Evolutionary conservation across 2,329 filamentous ascomycete species (phyloP).

Genomic region (Phialophora verrucosa): DNA sequence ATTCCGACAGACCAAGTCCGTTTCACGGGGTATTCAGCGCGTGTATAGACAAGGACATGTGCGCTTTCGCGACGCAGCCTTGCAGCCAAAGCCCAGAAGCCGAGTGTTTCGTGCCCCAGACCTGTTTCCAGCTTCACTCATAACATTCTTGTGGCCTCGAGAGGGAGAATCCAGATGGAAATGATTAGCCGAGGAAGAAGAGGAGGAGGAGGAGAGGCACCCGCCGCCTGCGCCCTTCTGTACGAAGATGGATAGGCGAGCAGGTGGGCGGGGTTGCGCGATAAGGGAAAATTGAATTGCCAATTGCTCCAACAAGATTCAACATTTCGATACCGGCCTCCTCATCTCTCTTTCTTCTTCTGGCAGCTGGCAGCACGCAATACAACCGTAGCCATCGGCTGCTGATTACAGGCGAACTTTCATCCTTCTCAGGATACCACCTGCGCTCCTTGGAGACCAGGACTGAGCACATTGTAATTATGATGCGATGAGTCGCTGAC

Average conservation of each 20-base stretch:
- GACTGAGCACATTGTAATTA: background rate
- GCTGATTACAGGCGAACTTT: background rate
- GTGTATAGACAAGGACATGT: conserved; percentile 33
- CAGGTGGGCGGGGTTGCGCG: conserved; percentile 11
- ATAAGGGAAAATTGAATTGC: conserved; percentile 9
- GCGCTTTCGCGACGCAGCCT: conserved; percentile 33
- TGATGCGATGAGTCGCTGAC: background rate
- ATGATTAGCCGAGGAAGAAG: conserved; percentile 16
- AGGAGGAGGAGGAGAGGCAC: conserved; percentile 1
- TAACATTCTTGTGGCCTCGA: background rate
- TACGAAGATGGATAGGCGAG: background rate
- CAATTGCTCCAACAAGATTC: background rate
- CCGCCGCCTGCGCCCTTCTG: conserved; percentile 8
- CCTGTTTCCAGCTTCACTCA: conserved; percentile 9
- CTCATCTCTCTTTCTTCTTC: conserved; percentile 14
- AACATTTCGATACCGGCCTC: background rate
- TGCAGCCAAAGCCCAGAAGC: conserved; percentile 21
- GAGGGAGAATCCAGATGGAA: conserved; percentile 6
- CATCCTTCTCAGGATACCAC: background rate
- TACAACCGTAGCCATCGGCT: background rate
- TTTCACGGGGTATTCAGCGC: conserved; percentile 18
- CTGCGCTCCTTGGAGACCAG: background rate
- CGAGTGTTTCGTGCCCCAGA: background rate
- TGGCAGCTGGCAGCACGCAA: background rate
- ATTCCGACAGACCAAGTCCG: conserved; percentile 35